Base-by-base conservation (phyloP, 495 filamentous ascomycete species). In the Elasticomyces elasticus region DNA sequence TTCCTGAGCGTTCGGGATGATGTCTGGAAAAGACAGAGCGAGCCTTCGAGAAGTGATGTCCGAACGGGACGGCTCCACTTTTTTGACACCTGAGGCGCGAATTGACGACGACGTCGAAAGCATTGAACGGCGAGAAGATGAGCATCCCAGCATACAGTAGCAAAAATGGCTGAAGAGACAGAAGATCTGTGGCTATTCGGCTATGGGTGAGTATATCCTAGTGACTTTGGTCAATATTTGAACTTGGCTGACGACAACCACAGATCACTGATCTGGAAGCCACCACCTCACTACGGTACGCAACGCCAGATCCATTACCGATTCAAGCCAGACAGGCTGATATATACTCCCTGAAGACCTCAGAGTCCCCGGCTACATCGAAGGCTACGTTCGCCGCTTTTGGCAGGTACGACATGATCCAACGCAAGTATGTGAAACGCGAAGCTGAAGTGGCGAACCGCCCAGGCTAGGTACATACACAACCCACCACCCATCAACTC, bases 191-290 rank as follows among this genome's bases (percentile, higher is more conserved):
- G 62, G 62, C 56, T 65, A 0, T 65, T 65, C 30, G 62, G 62
- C 33, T 65, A 65, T 38, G 62, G 62, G 62, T 65, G 30, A 19
- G 51, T 48, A 12, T 17, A 5, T 26, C 17, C 41, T n/a, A n/a
- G 13, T 24, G 17, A 40, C 1, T 1, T 2, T 0, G 0, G 9
- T 1, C 19, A n/a, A 24, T 41, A 22, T 6, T 13, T 23, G 9
- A 5, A 6, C 1, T 11, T 1, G 24, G 19, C 17, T 22, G 30
- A 13, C 19, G 17, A 15, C 0, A 1, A 20, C 7, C 13, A 41
- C 54, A 97, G 91, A 69, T 94, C 88, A 56, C 73, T 98, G 67
- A 97, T 98, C 54, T 98, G 91, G 91, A 98, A 98, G 67, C 91
- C 92, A 23, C 94, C 92, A 45, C 92, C 94, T 47, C 86, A 95